These are phyloP conservation scores for Cryphonectria carpinicola DNA, from an alignment of 2,329 filamentous ascomycete genomes.

Conservation along the genomic window DNA sequence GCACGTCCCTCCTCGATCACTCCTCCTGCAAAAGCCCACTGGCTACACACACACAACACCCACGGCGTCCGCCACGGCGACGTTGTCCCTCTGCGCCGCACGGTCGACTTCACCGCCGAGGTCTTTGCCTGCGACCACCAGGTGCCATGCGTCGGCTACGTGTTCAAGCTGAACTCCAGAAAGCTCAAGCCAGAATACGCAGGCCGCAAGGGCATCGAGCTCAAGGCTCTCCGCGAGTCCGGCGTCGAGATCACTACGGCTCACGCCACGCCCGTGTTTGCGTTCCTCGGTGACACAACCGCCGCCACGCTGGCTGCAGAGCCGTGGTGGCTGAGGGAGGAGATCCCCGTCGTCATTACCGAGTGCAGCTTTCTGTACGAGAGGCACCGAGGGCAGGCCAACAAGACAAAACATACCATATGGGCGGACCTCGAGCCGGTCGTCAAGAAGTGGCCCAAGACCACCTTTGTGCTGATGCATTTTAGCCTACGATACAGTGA, in stretches of 20 bases:
- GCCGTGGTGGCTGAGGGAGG: slow-evolving; percentile 45
- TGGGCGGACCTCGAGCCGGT: slow-evolving; percentile 52
- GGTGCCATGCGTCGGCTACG: slow-evolving; percentile 52
- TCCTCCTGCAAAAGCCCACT: slow-evolving; percentile 23
- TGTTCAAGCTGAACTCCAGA: slow-evolving; percentile 46
- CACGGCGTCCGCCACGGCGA: slow-evolving; percentile 44
- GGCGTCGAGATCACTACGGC: slow-evolving; percentile 46
- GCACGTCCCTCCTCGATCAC: not conserved
- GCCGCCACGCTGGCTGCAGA: slow-evolving; percentile 43
- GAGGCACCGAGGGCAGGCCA: slow-evolving; percentile 48
- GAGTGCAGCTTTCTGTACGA: slow-evolving; percentile 54
- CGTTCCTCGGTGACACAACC: slow-evolving; percentile 54
- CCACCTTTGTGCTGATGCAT: slow-evolving; percentile 52
- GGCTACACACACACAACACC: slow-evolving; percentile 45
- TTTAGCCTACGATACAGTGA: slow-evolving; percentile 52
- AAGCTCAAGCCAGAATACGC: slow-evolving; percentile 45
- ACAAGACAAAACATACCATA: slow-evolving; percentile 51
- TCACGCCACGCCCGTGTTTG: slow-evolving; percentile 46
- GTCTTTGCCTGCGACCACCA: slow-evolving; percentile 52
- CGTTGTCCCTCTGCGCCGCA: slow-evolving; percentile 40
- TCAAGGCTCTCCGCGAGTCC: slow-evolving; percentile 43
- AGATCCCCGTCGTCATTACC: slow-evolving; percentile 51
- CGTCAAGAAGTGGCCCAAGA: slow-evolving; percentile 46
- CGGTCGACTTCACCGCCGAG: slow-evolving; percentile 44
- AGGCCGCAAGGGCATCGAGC: slow-evolving; percentile 40